Evolutionary conservation across 176 grass and related monocot genomes (phyloP), one percentile per base, ranked within the genome.

Genomic region (Cocos nucifera): DNA sequence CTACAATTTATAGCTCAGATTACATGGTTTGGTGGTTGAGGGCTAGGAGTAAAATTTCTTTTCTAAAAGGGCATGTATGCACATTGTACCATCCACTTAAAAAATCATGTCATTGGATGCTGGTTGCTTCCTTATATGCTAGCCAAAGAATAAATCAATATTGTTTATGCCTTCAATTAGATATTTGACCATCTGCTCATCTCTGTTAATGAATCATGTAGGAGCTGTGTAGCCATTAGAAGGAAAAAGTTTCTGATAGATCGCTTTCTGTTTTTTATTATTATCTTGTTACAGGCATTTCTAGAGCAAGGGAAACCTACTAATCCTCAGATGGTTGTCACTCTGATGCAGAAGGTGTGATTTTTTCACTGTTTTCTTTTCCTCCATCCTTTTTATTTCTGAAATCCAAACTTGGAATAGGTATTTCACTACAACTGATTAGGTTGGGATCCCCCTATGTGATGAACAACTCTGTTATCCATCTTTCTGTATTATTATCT

Each of bases 341-440:
- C 82, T n/a, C 84, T 89, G 81, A 92, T 93, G 88, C 74, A 73
- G 18, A 98, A 98, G 94, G 85, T 98, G 76, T 50, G n/a, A 39
- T 17, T n/a, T 54, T 77, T n/a, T 22, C 54, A 27, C 23, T 16
- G 63, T 69, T 27, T 65, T 63, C 4, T 74, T 44, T 44, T 8
- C 9, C 35, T 44, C 35, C 1, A 0, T 44, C 35, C 12, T 44
- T 44, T 44, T 44, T 44, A 12, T 44, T 44, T 44, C 35, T 44
- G 35, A 12, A 44, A 44, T 44, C 9, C 35, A 44, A 12, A 44
- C 35, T 44, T 44, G 35, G 35, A 12, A 12, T 44, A 8, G 35
- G 35, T 2, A 44, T 12, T 44, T 44, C 35, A 12, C 7, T 39
- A 39, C 9, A 44, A 5, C 9, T 44, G 8, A 2, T 44, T 44